These are phyloP conservation scores for Fomitopsis schrenkii DNA, from an alignment of 1,284 basidiomycete species.

Conservation along the genomic window DNA sequence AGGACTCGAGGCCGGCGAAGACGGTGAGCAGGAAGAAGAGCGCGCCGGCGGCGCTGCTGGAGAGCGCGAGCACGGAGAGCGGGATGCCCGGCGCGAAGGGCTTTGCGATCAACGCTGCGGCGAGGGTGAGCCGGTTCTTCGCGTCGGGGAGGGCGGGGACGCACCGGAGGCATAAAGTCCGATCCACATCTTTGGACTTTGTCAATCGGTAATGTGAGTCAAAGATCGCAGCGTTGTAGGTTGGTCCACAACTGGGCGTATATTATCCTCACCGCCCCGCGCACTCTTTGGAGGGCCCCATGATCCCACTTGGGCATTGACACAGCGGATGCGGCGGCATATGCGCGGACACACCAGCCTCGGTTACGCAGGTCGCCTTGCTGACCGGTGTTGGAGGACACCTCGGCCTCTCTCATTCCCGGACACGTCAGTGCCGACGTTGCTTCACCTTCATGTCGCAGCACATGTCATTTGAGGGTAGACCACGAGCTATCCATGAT, in stretches of 20 bases:
- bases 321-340: background rate
- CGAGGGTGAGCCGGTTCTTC: background rate
- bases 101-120: constrained; percentile 25
- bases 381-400: no score
- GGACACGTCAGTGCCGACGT: no score
- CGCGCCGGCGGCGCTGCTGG: constrained; percentile 25
- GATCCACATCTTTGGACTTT: constrained; percentile 23
- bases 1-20: constrained; percentile 26
- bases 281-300: background rate
- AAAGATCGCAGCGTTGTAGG: background rate
- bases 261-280: background rate
- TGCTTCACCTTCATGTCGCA: no score
- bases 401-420: no score
- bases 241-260: background rate
- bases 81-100: constrained; percentile 27
- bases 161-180: constrained; percentile 26
- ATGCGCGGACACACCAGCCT: background rate
- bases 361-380: no score
- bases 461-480: no score
- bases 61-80: constrained; percentile 23
- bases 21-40: constrained; percentile 26
- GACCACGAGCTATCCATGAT: no score
- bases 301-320: background rate
- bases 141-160: background rate
- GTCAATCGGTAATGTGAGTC: background rate